Evolutionary conservation across 441 rosid genomes (phyloP).

Genomic region (Pelargonium cotyledonis): DNA sequence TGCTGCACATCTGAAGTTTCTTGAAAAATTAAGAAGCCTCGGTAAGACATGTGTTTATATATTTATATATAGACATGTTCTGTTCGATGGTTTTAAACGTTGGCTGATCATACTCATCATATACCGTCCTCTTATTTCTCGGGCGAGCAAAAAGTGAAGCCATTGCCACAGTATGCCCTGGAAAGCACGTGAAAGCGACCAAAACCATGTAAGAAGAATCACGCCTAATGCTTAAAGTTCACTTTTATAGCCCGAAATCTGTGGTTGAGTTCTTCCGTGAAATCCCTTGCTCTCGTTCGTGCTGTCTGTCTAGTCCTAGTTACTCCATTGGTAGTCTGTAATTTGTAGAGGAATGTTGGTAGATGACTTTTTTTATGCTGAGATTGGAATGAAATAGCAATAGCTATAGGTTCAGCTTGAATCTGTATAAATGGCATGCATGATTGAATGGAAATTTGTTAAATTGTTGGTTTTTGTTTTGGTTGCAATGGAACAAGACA

Average conservation of each 20-base stretch:
- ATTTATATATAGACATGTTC: background rate
- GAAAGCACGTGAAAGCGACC: constrained; percentile 19
- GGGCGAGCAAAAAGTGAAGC: constrained; percentile 30
- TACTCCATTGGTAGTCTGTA: background rate
- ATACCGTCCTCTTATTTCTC: constrained; percentile 9
- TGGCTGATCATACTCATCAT: too few species aligned
- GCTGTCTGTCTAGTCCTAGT: too few species aligned
- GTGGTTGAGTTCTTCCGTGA: background rate
- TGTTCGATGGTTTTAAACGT: background rate
- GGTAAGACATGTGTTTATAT: too few species aligned
- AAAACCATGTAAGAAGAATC: background rate
- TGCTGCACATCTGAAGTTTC: too few species aligned
- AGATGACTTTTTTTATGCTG: background rate
- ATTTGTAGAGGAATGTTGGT: background rate
- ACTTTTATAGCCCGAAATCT: background rate
- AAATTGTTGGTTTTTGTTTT: background rate
- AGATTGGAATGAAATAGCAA: background rate
- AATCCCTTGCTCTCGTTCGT: too few species aligned
- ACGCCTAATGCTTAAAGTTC: background rate
- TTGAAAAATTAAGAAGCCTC: too few species aligned
- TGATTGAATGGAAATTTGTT: background rate
- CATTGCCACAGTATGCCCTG: constrained; percentile 18
- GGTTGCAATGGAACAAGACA: background rate
- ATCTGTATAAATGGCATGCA: too few species aligned
- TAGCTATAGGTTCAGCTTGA: too few species aligned